Percentiles rank a stretch among this genome's conserved stretches.
Evolutionary conservation across 2,329 filamentous ascomycete genomes (phyloP).

Genomic region (Aspergillus felis): DNA sequence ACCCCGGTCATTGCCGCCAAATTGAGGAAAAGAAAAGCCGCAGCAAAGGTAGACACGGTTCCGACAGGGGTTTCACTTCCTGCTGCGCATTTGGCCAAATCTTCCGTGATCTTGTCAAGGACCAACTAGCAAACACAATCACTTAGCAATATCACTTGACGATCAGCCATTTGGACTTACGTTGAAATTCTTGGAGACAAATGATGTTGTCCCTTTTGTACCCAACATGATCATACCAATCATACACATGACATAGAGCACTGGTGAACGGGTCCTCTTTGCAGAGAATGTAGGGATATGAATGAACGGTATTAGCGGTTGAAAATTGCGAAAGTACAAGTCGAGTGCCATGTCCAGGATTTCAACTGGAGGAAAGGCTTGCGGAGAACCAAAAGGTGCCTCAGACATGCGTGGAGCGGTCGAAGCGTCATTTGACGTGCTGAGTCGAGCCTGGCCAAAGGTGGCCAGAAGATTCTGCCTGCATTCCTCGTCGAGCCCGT

Average conservation of each 20-base stretch:
- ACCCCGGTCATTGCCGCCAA: conserved; percentile 48
- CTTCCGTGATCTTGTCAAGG: conserved; percentile 39
- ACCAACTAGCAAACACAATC: conserved; percentile 16
- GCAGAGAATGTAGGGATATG: conserved; percentile 52
- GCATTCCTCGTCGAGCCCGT: conserved; percentile 42
- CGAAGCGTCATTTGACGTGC: conserved; percentile 13
- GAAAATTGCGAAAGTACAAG: conserved; percentile 52
- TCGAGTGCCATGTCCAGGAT: conserved; percentile 53
- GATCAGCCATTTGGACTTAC: conserved; percentile 15
- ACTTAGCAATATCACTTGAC: conserved; percentile 8
- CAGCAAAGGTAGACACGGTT: conserved; percentile 46
- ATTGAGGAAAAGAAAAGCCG: conserved; percentile 47
- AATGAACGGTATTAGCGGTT: conserved; percentile 51
- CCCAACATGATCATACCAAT: conserved; percentile 51
- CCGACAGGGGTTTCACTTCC: conserved; percentile 37
- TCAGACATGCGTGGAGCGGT: conserved; percentile 18
- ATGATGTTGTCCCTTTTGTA: conserved; percentile 49
- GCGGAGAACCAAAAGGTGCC: conserved; percentile 23
- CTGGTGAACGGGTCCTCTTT: conserved; percentile 43
- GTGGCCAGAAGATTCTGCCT: conserved; percentile 35
- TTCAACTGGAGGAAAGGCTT: conserved; percentile 48
- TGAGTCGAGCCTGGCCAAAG: conserved; percentile 27
- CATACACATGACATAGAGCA: conserved; percentile 52
- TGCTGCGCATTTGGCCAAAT: conserved; percentile 42
- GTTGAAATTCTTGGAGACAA: conserved; percentile 46